Conservation (phyloP, 352 stramenopile species). For the Ophiocytium majus region DNA sequence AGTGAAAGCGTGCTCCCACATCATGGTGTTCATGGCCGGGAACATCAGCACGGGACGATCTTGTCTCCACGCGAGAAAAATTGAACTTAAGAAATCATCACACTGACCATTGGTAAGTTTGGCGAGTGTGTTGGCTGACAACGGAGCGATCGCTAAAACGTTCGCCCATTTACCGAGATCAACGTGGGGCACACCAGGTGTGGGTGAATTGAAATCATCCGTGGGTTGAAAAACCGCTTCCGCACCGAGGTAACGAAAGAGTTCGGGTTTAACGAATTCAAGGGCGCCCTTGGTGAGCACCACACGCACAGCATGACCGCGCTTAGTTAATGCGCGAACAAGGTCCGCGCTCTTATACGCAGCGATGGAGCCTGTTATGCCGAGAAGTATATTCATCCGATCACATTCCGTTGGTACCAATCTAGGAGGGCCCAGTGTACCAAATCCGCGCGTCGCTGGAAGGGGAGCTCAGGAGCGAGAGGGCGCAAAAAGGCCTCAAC, state of each 20-base stretch:
- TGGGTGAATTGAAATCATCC: conserved; percentile 17
- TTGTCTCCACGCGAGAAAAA: background rate
- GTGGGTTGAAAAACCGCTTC: background rate
- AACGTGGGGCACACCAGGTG: conserved; percentile 2
- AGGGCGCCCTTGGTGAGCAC: background rate
- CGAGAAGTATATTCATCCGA: background rate
- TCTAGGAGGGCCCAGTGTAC: background rate
- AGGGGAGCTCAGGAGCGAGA: background rate
- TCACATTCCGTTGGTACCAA: background rate
- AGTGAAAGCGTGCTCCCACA: background rate
- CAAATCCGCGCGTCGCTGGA: background rate
- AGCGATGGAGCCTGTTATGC: background rate
- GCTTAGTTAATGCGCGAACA: background rate
- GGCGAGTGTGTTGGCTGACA: conserved; percentile 1
- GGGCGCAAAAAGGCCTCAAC: background rate
- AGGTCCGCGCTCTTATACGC: background rate
- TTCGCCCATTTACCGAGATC: background rate
- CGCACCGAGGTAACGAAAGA: background rate
- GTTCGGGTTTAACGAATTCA: conserved; percentile 11
- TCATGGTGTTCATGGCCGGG: background rate
- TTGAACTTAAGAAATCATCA: background rate
- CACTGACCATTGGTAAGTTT: background rate
- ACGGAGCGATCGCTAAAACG: background rate
- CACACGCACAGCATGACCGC: background rate
- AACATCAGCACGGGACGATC: background rate